Conservation (phyloP, 805 yeast genomes). For the Priceomyces melissophilus region DNA sequence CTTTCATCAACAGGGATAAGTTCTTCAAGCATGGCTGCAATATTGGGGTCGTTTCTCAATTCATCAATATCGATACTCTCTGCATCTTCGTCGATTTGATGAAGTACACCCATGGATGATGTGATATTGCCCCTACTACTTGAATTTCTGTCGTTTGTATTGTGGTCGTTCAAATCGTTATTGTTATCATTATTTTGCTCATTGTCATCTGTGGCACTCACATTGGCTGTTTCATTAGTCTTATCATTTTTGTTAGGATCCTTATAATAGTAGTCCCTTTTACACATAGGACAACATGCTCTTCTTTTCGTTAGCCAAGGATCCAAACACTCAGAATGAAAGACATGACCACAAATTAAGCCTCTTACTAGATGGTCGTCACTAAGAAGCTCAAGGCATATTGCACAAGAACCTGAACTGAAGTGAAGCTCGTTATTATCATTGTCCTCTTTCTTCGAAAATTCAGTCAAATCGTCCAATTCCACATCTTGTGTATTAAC, state of each 20-base stretch:
- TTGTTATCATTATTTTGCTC: not conserved
- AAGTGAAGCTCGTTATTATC: conserved; percentile 33
- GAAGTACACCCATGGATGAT: not conserved
- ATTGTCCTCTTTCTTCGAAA: not conserved
- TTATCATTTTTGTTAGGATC: conserved; percentile 10
- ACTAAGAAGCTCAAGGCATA: conserved; percentile 67
- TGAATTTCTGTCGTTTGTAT: conserved; percentile 6
- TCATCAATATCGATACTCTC: conserved; percentile 26
- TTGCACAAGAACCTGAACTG: conserved; percentile 72
- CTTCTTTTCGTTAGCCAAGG: conserved; percentile 76
- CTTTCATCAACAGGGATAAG: conserved; percentile 40
- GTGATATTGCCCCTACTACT: not conserved
- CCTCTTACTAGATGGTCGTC: conserved; percentile 66
- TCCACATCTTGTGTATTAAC: conserved; percentile 5
- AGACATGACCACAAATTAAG: conserved; percentile 77
- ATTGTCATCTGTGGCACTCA: conserved; percentile 1
- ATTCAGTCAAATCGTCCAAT: conserved; percentile 2
- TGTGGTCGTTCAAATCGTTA: conserved; percentile 2
- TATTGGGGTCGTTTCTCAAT: conserved; percentile 34
- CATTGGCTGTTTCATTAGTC: not conserved
- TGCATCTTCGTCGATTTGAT: conserved; percentile 3
- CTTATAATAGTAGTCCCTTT: conserved; percentile 57
- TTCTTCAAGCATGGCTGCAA: conserved; percentile 36
- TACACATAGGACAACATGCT: conserved; percentile 84
- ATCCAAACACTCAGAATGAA: conserved; percentile 74